These are phyloP conservation scores for Prosopis cineraria DNA, from an alignment of 306 rosid species.

Conservation along the genomic window DNA sequence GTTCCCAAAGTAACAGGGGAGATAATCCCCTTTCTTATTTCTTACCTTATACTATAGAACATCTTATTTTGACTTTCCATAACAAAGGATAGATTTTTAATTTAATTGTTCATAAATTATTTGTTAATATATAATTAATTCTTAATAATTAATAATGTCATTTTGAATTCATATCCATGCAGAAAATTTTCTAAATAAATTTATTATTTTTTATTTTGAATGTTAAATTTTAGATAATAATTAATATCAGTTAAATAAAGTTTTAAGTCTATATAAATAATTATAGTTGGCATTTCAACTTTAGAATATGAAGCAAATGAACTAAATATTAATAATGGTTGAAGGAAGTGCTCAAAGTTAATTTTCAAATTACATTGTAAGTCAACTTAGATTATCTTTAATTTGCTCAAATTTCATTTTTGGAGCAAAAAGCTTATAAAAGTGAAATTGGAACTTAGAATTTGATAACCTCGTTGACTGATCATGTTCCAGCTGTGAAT, in stretches of 20 bases:
- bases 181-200: no score
- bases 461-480: neutral
- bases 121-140: no score
- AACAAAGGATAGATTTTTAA: no score
- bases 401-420: neutral
- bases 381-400: neutral
- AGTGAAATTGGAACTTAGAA: neutral
- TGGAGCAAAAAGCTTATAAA: neutral
- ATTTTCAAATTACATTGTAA: neutral
- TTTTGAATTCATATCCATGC: neutral
- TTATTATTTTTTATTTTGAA: no score
- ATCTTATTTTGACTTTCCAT: neutral
- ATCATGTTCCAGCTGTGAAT: neutral
- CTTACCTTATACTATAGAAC: neutral
- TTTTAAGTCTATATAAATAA: no score
- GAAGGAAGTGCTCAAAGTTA: neutral
- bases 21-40: neutral
- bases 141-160: no score
- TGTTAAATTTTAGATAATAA: no score
- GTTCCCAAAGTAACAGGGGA: neutral
- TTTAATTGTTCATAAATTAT: no score
- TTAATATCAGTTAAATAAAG: no score
- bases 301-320: neutral
- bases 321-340: no score
- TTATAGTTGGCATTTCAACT: no score